phyloP scores from a whole-genome alignment of 768 basidiomycete species.

The Pholiota microspora region DNA sequence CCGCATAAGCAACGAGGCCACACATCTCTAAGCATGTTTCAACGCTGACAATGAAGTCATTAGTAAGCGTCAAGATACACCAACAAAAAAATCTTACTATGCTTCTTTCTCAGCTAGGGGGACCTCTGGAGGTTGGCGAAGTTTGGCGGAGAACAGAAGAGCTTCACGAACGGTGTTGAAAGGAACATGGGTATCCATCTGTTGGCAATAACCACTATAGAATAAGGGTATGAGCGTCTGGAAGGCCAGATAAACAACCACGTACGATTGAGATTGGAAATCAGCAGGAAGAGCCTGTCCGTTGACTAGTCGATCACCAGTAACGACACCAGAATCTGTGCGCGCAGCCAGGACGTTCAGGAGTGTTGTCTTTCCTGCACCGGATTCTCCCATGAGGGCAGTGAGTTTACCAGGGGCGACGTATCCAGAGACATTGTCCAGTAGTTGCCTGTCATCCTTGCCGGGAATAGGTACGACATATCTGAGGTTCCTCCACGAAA shows the following conservation, averaged over 20 bases:
- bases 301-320: slow-evolving; percentile 56
- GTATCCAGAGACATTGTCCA: slow-evolving; percentile 75
- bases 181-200: slow-evolving; percentile 80
- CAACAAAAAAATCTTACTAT: slow-evolving; percentile 54
- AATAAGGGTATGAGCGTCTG: neutral
- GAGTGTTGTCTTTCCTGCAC: slow-evolving; percentile 56
- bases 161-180: slow-evolving; percentile 81
- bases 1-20: slow-evolving; percentile 58
- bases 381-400: slow-evolving; percentile 68
- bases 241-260: neutral
- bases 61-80: too few species aligned
- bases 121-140: slow-evolving; percentile 73
- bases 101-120: slow-evolving; percentile 72
- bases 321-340: slow-evolving; percentile 43
- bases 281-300: slow-evolving; percentile 50
- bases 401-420: slow-evolving; percentile 82
- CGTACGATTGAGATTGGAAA: slow-evolving; percentile 61
- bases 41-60: slow-evolving; percentile 24
- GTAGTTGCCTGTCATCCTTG: slow-evolving; percentile 43
- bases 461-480: slow-evolving; percentile 65
- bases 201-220: slow-evolving; percentile 73
- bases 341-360: slow-evolving; percentile 58
- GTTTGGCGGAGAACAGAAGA: slow-evolving; percentile 74
- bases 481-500: slow-evolving; percentile 76
- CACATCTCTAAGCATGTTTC: slow-evolving; percentile 59